These are phyloP conservation scores for Phlyctochytrium bullatum DNA, from an alignment of 192 early-diverging fungal species.

Conservation along the genomic window DNA sequence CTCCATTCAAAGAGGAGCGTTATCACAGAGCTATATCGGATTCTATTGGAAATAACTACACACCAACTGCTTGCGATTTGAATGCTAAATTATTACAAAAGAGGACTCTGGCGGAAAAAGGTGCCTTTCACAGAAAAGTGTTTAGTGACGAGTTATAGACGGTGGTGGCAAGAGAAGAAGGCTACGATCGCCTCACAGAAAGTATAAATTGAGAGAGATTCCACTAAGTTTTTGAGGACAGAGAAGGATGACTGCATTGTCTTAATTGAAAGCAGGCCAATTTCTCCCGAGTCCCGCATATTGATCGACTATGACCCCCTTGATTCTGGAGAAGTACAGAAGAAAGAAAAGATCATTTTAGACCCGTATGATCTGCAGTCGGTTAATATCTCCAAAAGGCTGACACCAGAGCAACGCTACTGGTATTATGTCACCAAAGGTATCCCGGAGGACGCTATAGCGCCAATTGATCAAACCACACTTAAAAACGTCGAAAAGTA, in stretches of 20 bases:
- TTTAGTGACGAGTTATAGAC: no score
- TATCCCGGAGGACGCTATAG: slow-evolving; percentile 39
- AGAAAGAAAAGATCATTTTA: slow-evolving; percentile 24
- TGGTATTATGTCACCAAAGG: slow-evolving; percentile 51
- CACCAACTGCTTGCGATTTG: slow-evolving; percentile 44
- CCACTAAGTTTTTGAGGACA: no score
- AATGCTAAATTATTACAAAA: slow-evolving; percentile 39
- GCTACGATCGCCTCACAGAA: background rate
- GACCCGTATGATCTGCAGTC: slow-evolving; percentile 55
- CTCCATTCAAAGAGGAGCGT: slow-evolving; percentile 62
- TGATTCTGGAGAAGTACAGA: slow-evolving; percentile 13
- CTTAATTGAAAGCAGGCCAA: slow-evolving; percentile 31
- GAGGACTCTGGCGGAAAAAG: slow-evolving; percentile 2
- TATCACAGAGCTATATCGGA: slow-evolving; percentile 50
- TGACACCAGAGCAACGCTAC: slow-evolving; percentile 53
- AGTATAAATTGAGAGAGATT: background rate
- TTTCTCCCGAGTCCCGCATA: slow-evolving; percentile 45
- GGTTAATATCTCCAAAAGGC: slow-evolving; percentile 48
- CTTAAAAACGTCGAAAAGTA: slow-evolving; percentile 28
- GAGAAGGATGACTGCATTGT: background rate
- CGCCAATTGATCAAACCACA: slow-evolving; percentile 36
- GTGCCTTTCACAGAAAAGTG: background rate
- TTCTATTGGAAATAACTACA: slow-evolving; percentile 65
- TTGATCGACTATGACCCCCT: slow-evolving; percentile 20
- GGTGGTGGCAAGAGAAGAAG: background rate